phyloP scores from a whole-genome alignment of 108 stramenopile species.

The Epithemia pelagica region DNA sequence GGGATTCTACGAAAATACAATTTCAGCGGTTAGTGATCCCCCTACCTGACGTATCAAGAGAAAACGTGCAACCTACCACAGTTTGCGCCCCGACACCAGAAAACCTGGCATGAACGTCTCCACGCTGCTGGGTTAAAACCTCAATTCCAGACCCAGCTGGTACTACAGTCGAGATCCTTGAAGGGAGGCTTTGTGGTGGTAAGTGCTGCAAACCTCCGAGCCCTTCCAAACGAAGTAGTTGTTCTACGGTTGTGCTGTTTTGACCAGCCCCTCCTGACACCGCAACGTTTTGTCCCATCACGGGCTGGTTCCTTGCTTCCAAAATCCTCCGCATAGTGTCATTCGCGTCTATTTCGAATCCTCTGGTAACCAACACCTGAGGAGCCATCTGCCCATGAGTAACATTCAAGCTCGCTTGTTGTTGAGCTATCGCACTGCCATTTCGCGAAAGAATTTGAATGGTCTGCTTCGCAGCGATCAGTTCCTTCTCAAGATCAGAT shows the following conservation, averaged over 20 bases:
- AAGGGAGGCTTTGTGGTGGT: background rate
- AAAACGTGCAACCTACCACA: background rate
- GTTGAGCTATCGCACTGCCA: background rate
- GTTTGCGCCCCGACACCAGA: background rate
- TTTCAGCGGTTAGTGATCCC: no score
- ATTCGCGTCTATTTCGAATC: background rate
- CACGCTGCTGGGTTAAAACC: background rate
- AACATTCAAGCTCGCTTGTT: background rate
- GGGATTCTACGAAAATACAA: background rate
- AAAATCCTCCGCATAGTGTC: background rate
- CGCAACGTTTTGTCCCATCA: background rate
- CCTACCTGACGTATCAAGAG: no score
- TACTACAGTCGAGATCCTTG: background rate
- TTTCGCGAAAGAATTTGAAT: conserved; percentile 3
- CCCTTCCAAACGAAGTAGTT: background rate
- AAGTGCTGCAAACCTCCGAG: background rate
- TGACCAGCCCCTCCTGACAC: background rate
- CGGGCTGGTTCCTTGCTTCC: background rate
- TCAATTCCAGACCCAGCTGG: background rate
- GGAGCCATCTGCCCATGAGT: background rate
- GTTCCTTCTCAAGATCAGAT: conserved; percentile 9
- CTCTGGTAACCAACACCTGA: background rate
- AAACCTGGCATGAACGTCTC: background rate
- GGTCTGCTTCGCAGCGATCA: background rate
- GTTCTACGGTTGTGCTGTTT: background rate